Base-by-base conservation (phyloP, 1,139 yeast species). In the Zygoascus meyerae region DNA sequence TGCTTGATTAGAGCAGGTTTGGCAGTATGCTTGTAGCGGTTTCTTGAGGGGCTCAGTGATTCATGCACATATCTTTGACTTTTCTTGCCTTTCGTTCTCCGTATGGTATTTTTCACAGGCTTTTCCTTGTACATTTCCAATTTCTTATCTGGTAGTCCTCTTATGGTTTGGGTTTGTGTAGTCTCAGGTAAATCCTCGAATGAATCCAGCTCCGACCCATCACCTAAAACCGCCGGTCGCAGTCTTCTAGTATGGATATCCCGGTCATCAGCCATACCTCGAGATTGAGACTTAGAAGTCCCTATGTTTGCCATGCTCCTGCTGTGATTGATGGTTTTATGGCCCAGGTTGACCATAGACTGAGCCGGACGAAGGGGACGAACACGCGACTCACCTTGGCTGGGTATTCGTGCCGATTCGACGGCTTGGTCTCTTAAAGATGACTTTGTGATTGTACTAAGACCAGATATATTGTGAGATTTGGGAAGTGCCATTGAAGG, bases 1-100 rank as follows among this genome's bases (percentile, higher is more conserved):
- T 66, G 67, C 45, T 64, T 61, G 28, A 68, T 69, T 36, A 69
- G 51, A 5, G 67, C 65, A 4, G 66, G 45, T 18, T 35, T 35
- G 9, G 33, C 17, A 8, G 30, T 16, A 9, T n/a, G 31, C 10
- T 30, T 12, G 16, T 31, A 31, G 2, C 33, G 42, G 2, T 16
- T 15, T 16, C n/a, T 11, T 2, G 15, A 17, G 18, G 30, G 12
- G 12, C 29, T 10, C 37, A 2, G n/a, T 34, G 15, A 18, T 9
- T 11, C 11, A n/a, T 34, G 37, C 11, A 16, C 2, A 29, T 5
- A 8, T 2, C 17, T 14, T 8, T 14, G 31, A 21, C 33, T 31
- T 9, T 42, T 32, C 9, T 14, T 46, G 43, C 5, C 41, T 29
- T 18, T 45, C 10, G 32, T 44, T 29, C 43, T 45, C 43, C 12